Evolutionary conservation across 176 grass and related monocot genomes (phyloP).

Genomic region (Elymus sibiricus): DNA sequence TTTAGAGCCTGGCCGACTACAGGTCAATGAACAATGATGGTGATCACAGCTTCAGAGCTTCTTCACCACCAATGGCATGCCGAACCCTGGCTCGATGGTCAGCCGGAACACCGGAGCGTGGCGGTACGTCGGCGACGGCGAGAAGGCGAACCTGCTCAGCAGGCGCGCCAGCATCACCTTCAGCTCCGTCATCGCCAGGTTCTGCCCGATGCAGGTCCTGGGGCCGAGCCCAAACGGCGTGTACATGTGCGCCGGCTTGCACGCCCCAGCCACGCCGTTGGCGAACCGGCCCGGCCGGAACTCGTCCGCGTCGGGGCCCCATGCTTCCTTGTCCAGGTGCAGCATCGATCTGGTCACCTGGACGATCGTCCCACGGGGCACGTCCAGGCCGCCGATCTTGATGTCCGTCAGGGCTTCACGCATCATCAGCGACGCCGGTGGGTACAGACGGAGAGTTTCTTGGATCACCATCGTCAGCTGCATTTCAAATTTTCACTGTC

Average conservation of each 20-base stretch:
- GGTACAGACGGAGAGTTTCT: conserved; percentile 11
- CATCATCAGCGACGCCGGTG: neutral
- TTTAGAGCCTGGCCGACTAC: neutral
- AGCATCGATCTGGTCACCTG: conserved; percentile 12
- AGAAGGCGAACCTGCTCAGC: conserved; percentile 45
- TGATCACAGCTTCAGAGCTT: neutral
- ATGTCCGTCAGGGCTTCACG: conserved; percentile 8
- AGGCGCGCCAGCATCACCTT: conserved; percentile 41
- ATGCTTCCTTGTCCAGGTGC: conserved; percentile 10
- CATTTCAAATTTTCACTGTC: neutral
- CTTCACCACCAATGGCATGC: conserved; percentile 39
- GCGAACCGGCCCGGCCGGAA: neutral
- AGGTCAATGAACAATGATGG: neutral
- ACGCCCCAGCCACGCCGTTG: neutral
- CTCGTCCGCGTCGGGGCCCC: neutral
- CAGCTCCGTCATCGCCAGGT: conserved; percentile 62
- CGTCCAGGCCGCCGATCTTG: neutral
- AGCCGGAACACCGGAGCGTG: conserved; percentile 49
- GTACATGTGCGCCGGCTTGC: conserved; percentile 4
- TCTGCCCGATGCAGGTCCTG: conserved; percentile 37
- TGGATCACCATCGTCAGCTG: conserved; percentile 21
- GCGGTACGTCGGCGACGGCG: conserved; percentile 33
- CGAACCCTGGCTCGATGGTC: conserved; percentile 43
- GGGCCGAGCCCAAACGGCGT: neutral
- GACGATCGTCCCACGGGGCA: neutral